Conservation (phyloP, 225 moss, liverwort and hornwort species). For the Straminergon stramineum region DNA sequence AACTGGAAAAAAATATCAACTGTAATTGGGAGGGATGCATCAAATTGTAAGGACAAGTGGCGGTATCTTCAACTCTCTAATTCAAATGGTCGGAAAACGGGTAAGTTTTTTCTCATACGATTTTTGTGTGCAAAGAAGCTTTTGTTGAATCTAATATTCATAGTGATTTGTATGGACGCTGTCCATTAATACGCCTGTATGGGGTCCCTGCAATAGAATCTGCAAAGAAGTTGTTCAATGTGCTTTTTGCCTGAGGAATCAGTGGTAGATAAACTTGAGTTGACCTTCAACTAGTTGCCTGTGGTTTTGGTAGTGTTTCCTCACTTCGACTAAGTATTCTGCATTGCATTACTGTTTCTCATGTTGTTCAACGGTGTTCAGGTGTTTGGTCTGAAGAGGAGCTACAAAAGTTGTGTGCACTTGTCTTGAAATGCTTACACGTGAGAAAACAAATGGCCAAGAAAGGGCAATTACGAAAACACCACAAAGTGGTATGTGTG, state of each 20-base stretch:
- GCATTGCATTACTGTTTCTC: background rate
- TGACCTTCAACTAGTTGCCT: background rate
- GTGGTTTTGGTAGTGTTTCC: background rate
- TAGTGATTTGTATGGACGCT: background rate
- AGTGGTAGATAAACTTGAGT: background rate
- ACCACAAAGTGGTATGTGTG: slow-evolving; percentile 8
- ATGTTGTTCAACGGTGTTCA: background rate
- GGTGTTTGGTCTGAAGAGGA: slow-evolving; percentile 32
- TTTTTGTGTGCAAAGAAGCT: background rate
- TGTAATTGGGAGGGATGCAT: slow-evolving; percentile 20
- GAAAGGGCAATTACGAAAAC: background rate
- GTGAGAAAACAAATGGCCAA: slow-evolving; percentile 23
- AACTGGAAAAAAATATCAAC: slow-evolving; percentile 32
- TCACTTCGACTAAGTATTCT: background rate
- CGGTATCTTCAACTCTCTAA: background rate
- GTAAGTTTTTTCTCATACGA: background rate
- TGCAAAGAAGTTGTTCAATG: background rate
- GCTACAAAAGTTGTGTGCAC: slow-evolving; percentile 25
- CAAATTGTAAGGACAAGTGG: slow-evolving; percentile 29
- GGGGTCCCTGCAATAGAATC: background rate
- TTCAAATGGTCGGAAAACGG: background rate
- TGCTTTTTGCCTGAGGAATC: background rate
- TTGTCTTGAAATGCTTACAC: slow-evolving; percentile 35
- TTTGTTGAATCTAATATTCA: background rate
- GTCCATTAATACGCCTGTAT: background rate